A percentile compares a stretch with the other conserved stretches of the same genome.
Evolutionary conservation across 306 rosid genomes (phyloP).

Genomic region (Citrullus amarus): DNA sequence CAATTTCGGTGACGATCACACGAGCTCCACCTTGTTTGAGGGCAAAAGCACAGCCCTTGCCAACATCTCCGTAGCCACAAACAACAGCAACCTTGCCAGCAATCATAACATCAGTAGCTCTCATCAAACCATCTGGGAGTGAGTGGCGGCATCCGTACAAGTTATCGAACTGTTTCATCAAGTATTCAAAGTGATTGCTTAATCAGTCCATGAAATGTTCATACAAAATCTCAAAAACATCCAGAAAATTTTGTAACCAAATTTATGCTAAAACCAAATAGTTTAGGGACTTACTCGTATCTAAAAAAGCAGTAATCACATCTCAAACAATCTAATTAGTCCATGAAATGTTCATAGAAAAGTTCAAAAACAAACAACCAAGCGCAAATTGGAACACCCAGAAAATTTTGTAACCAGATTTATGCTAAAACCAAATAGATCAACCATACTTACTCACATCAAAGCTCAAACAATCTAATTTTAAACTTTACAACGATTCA

Average conservation of each 20-base stretch:
- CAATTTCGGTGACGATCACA: constrained; percentile 81
- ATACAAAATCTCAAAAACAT: not conserved
- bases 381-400: no score
- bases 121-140: constrained; percentile 94
- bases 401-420: no score
- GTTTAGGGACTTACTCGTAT: not conserved
- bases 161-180: constrained; percentile 65
- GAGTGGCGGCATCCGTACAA: constrained; percentile 99
- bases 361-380: not conserved
- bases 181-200: not conserved
- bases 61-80: constrained; percentile 90
- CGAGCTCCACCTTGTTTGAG: constrained; percentile 94
- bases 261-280: no score
- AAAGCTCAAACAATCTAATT: no score
- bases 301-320: not conserved
- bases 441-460: no score
- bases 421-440: no score
- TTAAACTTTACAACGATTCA: not conserved
- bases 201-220: not conserved
- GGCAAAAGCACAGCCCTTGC: constrained; percentile 96
- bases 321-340: not conserved
- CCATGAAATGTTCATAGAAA: not conserved
- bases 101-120: constrained; percentile 96
- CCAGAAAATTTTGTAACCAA: no score
- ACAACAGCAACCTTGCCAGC: constrained; percentile 90